Conservation (phyloP, 176 grass and related monocot genomes). For the Microstegium vimineum region DNA sequence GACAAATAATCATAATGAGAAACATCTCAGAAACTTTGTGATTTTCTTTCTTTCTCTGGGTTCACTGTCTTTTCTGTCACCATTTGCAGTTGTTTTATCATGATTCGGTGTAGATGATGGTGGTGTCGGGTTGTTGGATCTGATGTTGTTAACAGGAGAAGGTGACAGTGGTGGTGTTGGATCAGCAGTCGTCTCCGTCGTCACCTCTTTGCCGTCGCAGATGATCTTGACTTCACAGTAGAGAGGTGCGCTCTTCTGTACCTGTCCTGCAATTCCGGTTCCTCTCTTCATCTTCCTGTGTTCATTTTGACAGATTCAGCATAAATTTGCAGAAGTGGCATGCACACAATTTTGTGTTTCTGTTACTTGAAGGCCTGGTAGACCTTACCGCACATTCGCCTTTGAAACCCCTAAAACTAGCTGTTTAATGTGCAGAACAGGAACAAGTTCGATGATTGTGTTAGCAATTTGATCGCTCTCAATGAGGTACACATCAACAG, state of each 20-base stretch:
- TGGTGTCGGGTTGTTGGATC: conserved; percentile 18
- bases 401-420: conserved; percentile 67
- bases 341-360: neutral
- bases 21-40: conserved; percentile 43
- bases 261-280: conserved; percentile 53
- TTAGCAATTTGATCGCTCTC: conserved; percentile 59
- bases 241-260: conserved; percentile 63
- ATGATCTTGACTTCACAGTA: conserved; percentile 77
- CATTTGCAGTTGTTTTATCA: neutral
- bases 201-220: conserved; percentile 66
- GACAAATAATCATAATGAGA: conserved; percentile 28
- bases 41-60: conserved; percentile 43
- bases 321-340: neutral
- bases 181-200: neutral
- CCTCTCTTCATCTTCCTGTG: conserved; percentile 51
- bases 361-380: neutral
- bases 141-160: conserved; percentile 31
- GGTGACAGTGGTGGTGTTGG: conserved; percentile 41
- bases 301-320: neutral
- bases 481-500: conserved; percentile 58
- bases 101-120: conserved; percentile 30
- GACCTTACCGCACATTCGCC: conserved; percentile 56
- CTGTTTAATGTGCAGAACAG: conserved; percentile 50
- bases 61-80: conserved; percentile 16
- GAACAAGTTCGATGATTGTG: conserved; percentile 57